Evolutionary conservation across 1,284 basidiomycete species (phyloP), one percentile per base, ranked within the genome.

Genomic region (Erythrobasidium hasegawianum): DNA sequence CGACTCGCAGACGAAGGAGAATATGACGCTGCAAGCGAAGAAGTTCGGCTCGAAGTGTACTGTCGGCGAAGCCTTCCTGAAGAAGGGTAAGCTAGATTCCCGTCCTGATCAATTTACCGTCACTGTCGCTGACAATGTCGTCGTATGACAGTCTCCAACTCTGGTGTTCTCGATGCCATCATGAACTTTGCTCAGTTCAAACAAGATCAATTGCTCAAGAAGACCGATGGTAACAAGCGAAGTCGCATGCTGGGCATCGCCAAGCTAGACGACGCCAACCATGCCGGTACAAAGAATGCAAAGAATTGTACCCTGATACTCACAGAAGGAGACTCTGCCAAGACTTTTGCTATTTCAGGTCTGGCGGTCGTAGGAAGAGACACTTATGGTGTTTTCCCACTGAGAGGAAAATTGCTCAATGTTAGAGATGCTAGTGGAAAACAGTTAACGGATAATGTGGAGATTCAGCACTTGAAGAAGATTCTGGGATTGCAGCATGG

Each of bases 301-400:
- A 83, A 83, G 57, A 83, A 89, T 59, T 98, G 96, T 75, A 98
- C 96, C 0, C 84, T 99, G 67, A 98, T 99, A 71, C 82, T 99
- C 18, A 98, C 96, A 0, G 96, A 99, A 85, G 96, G 96, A 82
- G 95, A 98, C 81, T 98, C 96, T 24, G 96, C 96, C 82, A 97
- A 97, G 79, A 86, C 93, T 11, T 83, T 98, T 20, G 96, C 96
- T 10, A 88, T 98, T 29, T 91, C 94, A 49, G 96, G 96, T 68
- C 84, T 98, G 41, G 85, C 87, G 70, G 93, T 97, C 45, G 93
- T 97, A 64, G 96, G 96, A 13, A 87, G 96, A 70, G 94, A 99
- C 78, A 87, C 92, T 75, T 98, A 91, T 71, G 96, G 96, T 60
- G 95, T 98, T 55, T 99, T 99, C 79, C 96, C 96, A 0, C 83